Evolutionary conservation across 1,139 yeast genomes (phyloP), one percentile per base, ranked within the genome.

Genomic region (Taphrina populina): DNA sequence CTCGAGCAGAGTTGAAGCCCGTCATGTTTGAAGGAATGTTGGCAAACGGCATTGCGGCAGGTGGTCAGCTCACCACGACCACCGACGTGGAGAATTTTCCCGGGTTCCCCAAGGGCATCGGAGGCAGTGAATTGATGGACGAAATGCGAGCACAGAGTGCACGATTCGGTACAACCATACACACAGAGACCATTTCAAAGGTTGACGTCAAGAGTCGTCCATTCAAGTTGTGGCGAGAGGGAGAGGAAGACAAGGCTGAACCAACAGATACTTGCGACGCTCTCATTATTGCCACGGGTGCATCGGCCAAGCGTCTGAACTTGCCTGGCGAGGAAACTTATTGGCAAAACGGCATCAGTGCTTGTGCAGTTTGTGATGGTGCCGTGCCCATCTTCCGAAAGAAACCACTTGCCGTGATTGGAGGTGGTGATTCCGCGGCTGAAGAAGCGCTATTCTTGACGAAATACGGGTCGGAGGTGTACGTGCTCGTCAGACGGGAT

Each of bases 321-420:
- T 76, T 92, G 61, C 96, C 97, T 59, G 98, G 98, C 65, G 98
- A 92, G 76, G 97, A 92, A 62, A 79, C 81, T 44, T 92, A 92
- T 80, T 92, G 98, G 98, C 98, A 92, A 77, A 87, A 85, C 71
- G 98, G 98, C 71, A 92, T 92, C 65, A 86, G 95, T 63, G 98
- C 98, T 19, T 92, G 98, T 78, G 98, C 98, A 51, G 98, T 92
- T 61, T 92, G 98, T 75, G 98, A 92, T 70, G 98, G 98, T 72
- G 98, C 98, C 33, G 95, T 92, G 43, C 98, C 98, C 66, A 88
- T 92, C 67, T 92, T 92, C 77, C 84, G 97, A 78, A 86, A 92
- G 77, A 86, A 88, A 73, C 97, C 98, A 39, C 80, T 92, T 68
- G 97, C 96, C 15, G 98, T 92, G 58, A 76, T 92, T 65, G 98